These are phyloP conservation scores for Papiliotrema flavescens DNA, from an alignment of 1,284 basidiomycete genomes.

Conservation along the genomic window DNA sequence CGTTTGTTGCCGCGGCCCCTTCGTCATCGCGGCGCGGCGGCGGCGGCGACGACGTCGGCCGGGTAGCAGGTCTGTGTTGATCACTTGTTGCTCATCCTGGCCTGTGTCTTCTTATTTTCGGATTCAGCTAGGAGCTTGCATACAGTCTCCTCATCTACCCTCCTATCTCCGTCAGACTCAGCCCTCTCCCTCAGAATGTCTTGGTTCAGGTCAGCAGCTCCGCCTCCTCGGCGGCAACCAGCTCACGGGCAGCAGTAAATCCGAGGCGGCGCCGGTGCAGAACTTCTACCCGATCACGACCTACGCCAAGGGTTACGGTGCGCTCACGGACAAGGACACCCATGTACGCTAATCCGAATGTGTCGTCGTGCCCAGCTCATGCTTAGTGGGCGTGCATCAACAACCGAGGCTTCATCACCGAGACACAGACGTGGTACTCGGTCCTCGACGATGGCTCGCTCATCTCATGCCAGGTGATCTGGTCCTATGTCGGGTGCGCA, in stretches of 20 bases:
- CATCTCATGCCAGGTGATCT: slow-evolving; percentile 89
- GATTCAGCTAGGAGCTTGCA: too few species aligned
- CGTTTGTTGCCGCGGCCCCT: too few species aligned
- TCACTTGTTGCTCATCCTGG: too few species aligned
- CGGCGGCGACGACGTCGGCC: too few species aligned
- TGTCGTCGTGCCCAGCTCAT: background rate
- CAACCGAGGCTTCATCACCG: slow-evolving; percentile 73
- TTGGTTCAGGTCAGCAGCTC: slow-evolving; percentile 32
- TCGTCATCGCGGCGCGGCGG: too few species aligned
- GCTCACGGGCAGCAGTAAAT: slow-evolving; percentile 5
- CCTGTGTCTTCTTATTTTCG: too few species aligned
- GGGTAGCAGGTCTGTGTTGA: too few species aligned
- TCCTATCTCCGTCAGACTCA: background rate
- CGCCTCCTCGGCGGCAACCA: background rate
- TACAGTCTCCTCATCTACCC: too few species aligned
- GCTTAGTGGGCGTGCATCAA: slow-evolving; percentile 68
- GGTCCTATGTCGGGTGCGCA: slow-evolving; percentile 87
- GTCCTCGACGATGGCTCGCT: slow-evolving; percentile 76
- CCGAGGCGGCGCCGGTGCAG: slow-evolving; percentile 41
- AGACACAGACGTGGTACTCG: slow-evolving; percentile 89
- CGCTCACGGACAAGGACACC: slow-evolving; percentile 41
- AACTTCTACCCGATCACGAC: slow-evolving; percentile 76
- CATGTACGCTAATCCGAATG: slow-evolving; percentile 44
- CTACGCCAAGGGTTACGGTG: slow-evolving; percentile 34
- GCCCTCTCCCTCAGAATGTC: slow-evolving; percentile 18